Base-by-base conservation (phyloP, 495 filamentous ascomycete genomes). In the Xanthoparmelia taractica region DNA sequence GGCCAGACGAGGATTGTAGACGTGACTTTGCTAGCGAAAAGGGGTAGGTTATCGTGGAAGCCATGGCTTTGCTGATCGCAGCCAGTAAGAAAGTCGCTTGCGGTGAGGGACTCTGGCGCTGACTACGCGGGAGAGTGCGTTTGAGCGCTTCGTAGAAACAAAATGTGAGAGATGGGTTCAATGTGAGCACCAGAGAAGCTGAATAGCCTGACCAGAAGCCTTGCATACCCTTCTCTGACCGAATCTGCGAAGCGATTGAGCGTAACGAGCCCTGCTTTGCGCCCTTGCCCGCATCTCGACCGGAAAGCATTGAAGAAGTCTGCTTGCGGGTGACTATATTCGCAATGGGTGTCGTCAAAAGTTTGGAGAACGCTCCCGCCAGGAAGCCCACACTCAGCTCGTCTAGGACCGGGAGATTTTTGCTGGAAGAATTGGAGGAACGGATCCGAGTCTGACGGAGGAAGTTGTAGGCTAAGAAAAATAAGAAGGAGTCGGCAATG, bases 181-280 rank as follows among this genome's bases (percentile, higher is more conserved):
- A 76, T 1, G 92, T 92, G 38, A 97, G 73, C 57, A 96, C 79
- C 58, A 94, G 72, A 34, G 82, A 84, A 0, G 91, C 91, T 17
- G 87, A 88, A 73, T 96, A 96, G 4, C 93, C 93, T 0, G 91
- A 89, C 92, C 93, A 96, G 66, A 96, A 89, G 0, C 92, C 92
- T 27, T 71, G 68, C 11, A 93, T 58, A 0, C 92, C 93, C 68
- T 89, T 87, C 70, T 94, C 89, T 2, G 73, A 62, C 15, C 76
- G 73, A 57, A 96, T 93, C 43, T 82, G 76, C 4, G 74, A 72
- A 23, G 86, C 79, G 50, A 90, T 90, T 31, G 86, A 79, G 4
- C 76, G 72, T 4, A 85, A 81, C 25, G 75, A 81, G 0, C 71
- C 65, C 50, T 69, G 43, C 12, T 63, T 66, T n/a, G 57, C 20